Evolutionary conservation across 179 eudicot species (phyloP), one percentile per base, ranked within the genome.

Genomic region (Amaranthus tricolor): DNA sequence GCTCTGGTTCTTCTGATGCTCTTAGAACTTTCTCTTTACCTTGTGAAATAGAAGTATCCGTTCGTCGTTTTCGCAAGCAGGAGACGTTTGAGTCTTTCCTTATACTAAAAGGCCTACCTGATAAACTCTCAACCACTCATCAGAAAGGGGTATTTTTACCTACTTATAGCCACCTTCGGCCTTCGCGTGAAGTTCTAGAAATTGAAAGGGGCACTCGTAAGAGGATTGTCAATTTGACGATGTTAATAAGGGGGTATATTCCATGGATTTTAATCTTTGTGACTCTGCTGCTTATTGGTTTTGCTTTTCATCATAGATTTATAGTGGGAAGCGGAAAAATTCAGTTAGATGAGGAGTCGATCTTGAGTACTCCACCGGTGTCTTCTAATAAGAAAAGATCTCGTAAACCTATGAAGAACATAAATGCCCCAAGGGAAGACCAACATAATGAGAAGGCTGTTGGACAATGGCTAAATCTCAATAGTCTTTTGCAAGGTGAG

Each of bases 371-470:
- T 55, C 82, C 72, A 55, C 68, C 79, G 31, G 50, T 76, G 51
- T 70, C 87, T 76, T 82, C 91, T 11, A 90, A 76, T 79, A 88
- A 81, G 86, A 94, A 78, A 75, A 93, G 80, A 80, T 60, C 81
- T 80, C 93, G 96, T 53, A 94, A 86, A 80, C 75, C 89, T 45
- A 90, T 87, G 57, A 90, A 81, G 81, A 87, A 70, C 74, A 76
- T 73, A 21, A 67, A 78, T 49, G 82, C 62, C 73, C 47, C 76
- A 74, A 89, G 81, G 82, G 88, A 82, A 77, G 80, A 82, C 57
- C 72, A 62, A 24, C 43, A 43, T 47, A 73, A 68, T 62, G 87
- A 62, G 48, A 79, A 79, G 72, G 86, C 80, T 44, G 69, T 66
- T 60, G 83, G 76, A 63, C 79, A 73, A 53, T 80, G 79, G 81